phyloP scores from a whole-genome alignment of 2,329 filamentous ascomycete genomes.

The Aspergillus ustus region DNA sequence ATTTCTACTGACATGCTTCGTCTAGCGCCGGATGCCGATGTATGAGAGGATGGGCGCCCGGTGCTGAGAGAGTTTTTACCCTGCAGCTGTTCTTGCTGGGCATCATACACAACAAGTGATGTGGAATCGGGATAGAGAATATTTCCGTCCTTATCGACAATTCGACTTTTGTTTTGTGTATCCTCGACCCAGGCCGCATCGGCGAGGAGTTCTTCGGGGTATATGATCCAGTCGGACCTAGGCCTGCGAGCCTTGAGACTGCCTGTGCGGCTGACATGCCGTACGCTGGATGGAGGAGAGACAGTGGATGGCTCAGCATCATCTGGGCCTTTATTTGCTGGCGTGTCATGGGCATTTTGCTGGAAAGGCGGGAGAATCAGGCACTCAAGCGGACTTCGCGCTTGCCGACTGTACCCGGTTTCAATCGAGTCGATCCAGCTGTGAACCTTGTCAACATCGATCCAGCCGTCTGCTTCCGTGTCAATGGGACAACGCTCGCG shows the following conservation, averaged over 20 bases:
- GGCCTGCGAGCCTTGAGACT: slow-evolving; percentile 69
- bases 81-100: slow-evolving; percentile 20
- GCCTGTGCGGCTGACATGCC: slow-evolving; percentile 47
- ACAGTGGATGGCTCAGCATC: slow-evolving; percentile 32
- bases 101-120: slow-evolving; percentile 27
- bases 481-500: slow-evolving; percentile 77
- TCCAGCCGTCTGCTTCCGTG: slow-evolving; percentile 76
- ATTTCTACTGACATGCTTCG: slow-evolving; percentile 42
- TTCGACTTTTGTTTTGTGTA: slow-evolving; percentile 74
- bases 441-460: slow-evolving; percentile 71
- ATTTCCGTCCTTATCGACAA: slow-evolving; percentile 78
- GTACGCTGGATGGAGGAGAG: slow-evolving; percentile 48
- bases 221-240: slow-evolving; percentile 81
- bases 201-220: slow-evolving; percentile 83
- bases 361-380: slow-evolving; percentile 51
- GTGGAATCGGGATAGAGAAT: slow-evolving; percentile 61
- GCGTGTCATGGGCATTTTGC: slow-evolving; percentile 22
- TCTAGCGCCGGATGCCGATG: slow-evolving; percentile 48
- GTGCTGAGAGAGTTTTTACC: slow-evolving; percentile 30
- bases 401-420: slow-evolving; percentile 50
- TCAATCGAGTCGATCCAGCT: slow-evolving; percentile 77
- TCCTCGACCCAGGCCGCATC: slow-evolving; percentile 92
- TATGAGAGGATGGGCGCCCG: slow-evolving; percentile 30
- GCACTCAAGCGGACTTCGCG: slow-evolving; percentile 51
- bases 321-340: slow-evolving; percentile 23